Evolutionary conservation across 768 basidiomycete genomes (phyloP).

Genomic region (Favolaschia claudopus): DNA sequence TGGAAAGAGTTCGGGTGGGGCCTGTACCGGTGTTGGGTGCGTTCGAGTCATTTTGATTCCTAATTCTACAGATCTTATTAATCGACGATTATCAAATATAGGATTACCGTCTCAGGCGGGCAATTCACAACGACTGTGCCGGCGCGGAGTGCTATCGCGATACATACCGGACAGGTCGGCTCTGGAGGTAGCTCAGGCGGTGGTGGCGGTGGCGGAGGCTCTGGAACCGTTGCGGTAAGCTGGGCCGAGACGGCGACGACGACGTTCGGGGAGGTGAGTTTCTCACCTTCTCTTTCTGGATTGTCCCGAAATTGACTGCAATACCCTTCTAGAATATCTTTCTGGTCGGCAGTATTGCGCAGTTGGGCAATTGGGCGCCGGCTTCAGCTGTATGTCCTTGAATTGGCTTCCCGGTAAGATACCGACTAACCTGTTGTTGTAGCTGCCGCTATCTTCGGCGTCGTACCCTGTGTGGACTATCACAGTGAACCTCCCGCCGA

Average conservation of each 20-base stretch:
- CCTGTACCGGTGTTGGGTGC: constrained; percentile 61
- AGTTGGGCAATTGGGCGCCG: constrained; percentile 62
- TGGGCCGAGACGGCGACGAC: constrained; percentile 66
- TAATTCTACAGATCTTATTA: neutral
- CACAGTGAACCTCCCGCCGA: constrained; percentile 56
- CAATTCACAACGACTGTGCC: constrained; percentile 57
- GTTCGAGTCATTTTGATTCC: constrained; percentile 25
- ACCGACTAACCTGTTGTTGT: neutral
- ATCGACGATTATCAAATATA: constrained; percentile 27
- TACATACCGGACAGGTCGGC: constrained; percentile 55
- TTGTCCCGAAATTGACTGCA: neutral
- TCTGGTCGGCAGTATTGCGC: constrained; percentile 61
- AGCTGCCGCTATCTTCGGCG: constrained; percentile 62
- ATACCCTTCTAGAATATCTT: constrained; percentile 58
- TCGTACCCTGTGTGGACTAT: constrained; percentile 63
- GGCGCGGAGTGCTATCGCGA: constrained; percentile 61
- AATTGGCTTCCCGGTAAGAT: neutral
- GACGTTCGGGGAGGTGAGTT: constrained; percentile 59
- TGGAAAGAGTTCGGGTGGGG: constrained; percentile 47
- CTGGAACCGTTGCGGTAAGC: constrained; percentile 45
- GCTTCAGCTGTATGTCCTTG: constrained; percentile 47
- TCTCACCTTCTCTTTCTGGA: neutral
- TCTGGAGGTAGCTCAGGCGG: neutral
- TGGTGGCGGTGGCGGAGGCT: constrained; percentile 32
- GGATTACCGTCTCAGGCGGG: constrained; percentile 59